These are phyloP conservation scores for Thermoascus crustaceus DNA, from an alignment of 2,329 filamentous ascomycete species.

Conservation along the genomic window DNA sequence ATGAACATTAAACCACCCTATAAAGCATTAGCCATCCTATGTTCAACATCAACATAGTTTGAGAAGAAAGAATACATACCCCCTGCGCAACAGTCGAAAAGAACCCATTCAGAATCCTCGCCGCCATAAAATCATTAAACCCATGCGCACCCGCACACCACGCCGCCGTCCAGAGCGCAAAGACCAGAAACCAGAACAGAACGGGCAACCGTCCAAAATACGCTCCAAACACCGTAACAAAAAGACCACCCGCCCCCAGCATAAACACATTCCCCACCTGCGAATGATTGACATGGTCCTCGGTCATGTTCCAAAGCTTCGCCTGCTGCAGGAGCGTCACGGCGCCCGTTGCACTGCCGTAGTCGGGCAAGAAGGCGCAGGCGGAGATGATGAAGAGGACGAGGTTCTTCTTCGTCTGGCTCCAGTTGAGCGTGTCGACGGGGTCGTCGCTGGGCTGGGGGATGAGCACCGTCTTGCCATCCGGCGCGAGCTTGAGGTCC, in stretches of 20 bases:
- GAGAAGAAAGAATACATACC: slow-evolving; percentile 12
- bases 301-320: slow-evolving; percentile 22
- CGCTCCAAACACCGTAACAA: slow-evolving; percentile 33
- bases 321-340: slow-evolving; percentile 35
- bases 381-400: slow-evolving; percentile 32
- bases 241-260: slow-evolving; percentile 35
- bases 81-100: slow-evolving; percentile 36
- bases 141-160: slow-evolving; percentile 30
- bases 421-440: slow-evolving; percentile 34
- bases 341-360: slow-evolving; percentile 34
- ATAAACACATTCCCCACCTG: slow-evolving; percentile 38
- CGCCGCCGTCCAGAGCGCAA: slow-evolving; percentile 30
- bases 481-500: slow-evolving; percentile 22
- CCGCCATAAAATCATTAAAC: slow-evolving; percentile 35
- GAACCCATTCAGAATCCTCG: slow-evolving; percentile 39
- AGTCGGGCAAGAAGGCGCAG: slow-evolving; percentile 35
- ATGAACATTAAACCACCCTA: slow-evolving; percentile 37
- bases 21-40: slow-evolving; percentile 1
- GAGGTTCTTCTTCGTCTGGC: slow-evolving; percentile 22
- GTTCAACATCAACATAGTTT: neutral
- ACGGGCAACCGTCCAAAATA: slow-evolving; percentile 40
- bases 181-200: slow-evolving; percentile 33
- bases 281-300: slow-evolving; percentile 32
- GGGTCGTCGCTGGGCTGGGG: slow-evolving; percentile 32
- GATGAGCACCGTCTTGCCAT: slow-evolving; percentile 29